Base-by-base conservation (phyloP, 305 asterid genomes). In the Fraxinus platypoda region DNA sequence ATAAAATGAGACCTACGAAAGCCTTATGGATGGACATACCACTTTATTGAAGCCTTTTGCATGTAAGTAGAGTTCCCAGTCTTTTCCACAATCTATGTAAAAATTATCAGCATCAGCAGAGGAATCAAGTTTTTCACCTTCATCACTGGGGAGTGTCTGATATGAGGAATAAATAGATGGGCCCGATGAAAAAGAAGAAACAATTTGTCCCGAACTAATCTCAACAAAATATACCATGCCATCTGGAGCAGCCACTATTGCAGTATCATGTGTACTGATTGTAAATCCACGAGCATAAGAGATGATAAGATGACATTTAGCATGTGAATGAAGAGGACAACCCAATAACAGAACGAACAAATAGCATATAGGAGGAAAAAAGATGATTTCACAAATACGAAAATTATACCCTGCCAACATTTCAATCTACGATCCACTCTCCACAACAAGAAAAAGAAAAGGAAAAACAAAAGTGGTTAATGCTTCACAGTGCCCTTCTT, bases 101-200 rank as follows among this genome's bases (percentile, higher is more conserved):
- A 93, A 91, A 80, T 89, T 82, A 72, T 87, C 90, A 9, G 81
- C 91, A 76, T 89, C 91, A 17, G 84, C 46, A 75, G 95, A 83
- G 74, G 88, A 84, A 49, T 92, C 91, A 77, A 87, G 85, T 84
- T 84, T 81, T 77, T 91, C 91, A 73, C 87, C 92, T 73, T 88
- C 96, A 41, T 79, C 85, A 75, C 84, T 59, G 37, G 93, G 94
- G 17, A 89, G 87, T 75, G 87, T 87, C 70, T 90, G 95, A 80
- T 85, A 92, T 11, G 96, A 90, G 75, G 96, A 90, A 85, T 95
- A 93, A 80, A 92, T 93, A 19, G 98, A 81, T 25, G 92, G 83
- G 64, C 98, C 98, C 23, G 98, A 93, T 7, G 95, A 86, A 82
- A 95, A 95, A 30, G 98, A 92, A 95, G 95, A 90, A 62, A 89